Conservation (phyloP, 1,284 basidiomycete genomes). For the Irpex sp. region DNA sequence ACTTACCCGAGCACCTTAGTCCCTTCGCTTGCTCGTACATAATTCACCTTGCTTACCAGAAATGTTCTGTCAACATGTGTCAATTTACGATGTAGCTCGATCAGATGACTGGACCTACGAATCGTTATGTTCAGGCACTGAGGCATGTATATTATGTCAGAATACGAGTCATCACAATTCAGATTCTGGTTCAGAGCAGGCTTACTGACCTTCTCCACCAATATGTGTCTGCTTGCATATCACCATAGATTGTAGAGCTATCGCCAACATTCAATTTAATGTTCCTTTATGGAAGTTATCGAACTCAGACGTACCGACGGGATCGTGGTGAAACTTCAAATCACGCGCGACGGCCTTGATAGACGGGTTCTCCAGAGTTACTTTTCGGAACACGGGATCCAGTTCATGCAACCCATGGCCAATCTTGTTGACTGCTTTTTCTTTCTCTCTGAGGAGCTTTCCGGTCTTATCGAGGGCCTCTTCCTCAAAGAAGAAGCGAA, state of each 20-base stretch:
- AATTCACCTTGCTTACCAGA: conserved; percentile 44
- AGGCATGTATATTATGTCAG: background rate
- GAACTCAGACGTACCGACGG: conserved; percentile 53
- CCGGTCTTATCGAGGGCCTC: conserved; percentile 66
- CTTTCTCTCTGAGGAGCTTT: conserved; percentile 73
- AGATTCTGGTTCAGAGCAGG: conserved; percentile 3
- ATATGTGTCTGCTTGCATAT: conserved; percentile 89
- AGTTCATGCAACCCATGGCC: conserved; percentile 84
- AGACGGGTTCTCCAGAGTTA: conserved; percentile 74
- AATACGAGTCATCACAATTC: background rate
- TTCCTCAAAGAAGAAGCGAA: conserved; percentile 86
- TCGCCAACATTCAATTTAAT: background rate
- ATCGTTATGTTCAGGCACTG: conserved; percentile 80
- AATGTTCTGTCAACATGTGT: conserved; percentile 55
- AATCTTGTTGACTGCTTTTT: conserved; percentile 80
- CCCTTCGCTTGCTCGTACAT: no score
- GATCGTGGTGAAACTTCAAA: conserved; percentile 78
- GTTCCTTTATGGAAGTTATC: background rate
- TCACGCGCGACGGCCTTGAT: conserved; percentile 69
- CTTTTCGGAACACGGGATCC: conserved; percentile 76
- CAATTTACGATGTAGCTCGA: background rate
- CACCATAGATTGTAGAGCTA: conserved; percentile 92
- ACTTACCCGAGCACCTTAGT: conserved; percentile 42
- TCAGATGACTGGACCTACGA: conserved; percentile 51
- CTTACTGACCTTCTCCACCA: conserved; percentile 73